A percentile compares a stretch with the other conserved stretches of the same genome.
Evolutionary conservation across 352 stramenopile species (phyloP).

Genomic region (Phytophthora sansomeana): DNA sequence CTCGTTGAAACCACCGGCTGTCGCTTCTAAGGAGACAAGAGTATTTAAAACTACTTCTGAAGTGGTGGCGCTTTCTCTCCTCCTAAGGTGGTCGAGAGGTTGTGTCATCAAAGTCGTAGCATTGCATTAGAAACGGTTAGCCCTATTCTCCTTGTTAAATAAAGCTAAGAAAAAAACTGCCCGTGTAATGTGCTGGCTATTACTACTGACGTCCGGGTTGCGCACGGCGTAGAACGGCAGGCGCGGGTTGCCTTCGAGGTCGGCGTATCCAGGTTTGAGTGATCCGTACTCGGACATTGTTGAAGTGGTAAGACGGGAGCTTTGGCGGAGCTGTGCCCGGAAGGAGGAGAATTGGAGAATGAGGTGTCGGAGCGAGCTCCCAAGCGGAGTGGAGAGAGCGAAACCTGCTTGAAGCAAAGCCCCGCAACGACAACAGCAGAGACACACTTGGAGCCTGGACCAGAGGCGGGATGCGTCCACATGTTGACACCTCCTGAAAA

Average conservation of each 20-base stretch:
- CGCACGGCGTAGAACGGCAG: constrained; percentile 39
- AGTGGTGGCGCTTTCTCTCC: no score
- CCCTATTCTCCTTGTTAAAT: no score
- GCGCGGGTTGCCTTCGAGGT: constrained; percentile 37
- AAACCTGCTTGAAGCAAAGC: constrained; percentile 23
- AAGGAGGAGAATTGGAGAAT: constrained; percentile 30
- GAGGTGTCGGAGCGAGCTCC: constrained; percentile 2
- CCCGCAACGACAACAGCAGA: constrained; percentile 10
- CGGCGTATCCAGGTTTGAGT: constrained; percentile 35
- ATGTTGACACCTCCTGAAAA: constrained; percentile 30
- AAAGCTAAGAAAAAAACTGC: no score
- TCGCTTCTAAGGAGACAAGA: no score
- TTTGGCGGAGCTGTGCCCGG: constrained; percentile 3
- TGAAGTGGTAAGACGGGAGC: background rate
- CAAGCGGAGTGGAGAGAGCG: constrained; percentile 5
- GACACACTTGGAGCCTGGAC: constrained; percentile 18
- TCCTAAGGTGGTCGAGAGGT: no score
- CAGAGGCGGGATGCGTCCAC: constrained; percentile 10
- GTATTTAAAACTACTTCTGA: no score
- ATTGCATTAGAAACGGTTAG: no score
- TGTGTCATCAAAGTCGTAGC: no score
- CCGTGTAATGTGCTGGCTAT: no score
- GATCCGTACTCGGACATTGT: constrained; percentile 50
- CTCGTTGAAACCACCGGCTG: no score
- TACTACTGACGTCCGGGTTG: constrained; percentile 24